These are phyloP conservation scores for Aspergillus fumigatiaffinis DNA, from an alignment of 2,329 filamentous ascomycete genomes.

Conservation along the genomic window DNA sequence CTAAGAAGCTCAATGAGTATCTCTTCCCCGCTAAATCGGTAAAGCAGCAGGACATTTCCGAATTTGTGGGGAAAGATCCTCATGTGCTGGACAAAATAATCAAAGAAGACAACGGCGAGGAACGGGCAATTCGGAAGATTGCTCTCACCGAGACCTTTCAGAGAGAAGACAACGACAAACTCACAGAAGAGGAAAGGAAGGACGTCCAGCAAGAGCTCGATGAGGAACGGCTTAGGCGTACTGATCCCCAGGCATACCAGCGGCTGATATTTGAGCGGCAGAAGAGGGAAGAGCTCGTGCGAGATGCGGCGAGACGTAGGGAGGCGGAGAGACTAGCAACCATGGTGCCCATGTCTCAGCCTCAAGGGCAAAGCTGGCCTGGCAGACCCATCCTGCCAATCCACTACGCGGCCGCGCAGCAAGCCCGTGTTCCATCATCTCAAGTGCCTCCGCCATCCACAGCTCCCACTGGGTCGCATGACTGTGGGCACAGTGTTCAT, in stretches of 20 bases:
- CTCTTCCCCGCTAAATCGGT: constrained; percentile 57
- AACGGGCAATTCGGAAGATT: constrained; percentile 43
- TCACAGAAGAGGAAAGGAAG: constrained; percentile 59
- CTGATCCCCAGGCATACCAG: constrained; percentile 33
- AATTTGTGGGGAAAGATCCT: constrained; percentile 57
- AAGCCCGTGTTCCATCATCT: not conserved
- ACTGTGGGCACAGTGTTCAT: not conserved
- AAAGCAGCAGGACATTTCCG: constrained; percentile 48
- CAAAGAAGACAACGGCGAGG: constrained; percentile 13
- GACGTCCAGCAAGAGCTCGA: constrained; percentile 49
- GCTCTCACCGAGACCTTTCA: constrained; percentile 70
- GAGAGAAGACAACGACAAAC: constrained; percentile 60
- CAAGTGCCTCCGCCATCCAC: not conserved
- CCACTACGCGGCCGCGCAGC: not conserved
- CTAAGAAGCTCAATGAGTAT: constrained; percentile 51
- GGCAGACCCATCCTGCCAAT: not conserved
- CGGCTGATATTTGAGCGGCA: constrained; percentile 19
- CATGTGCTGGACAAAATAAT: constrained; percentile 57
- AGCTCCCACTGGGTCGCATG: not conserved
- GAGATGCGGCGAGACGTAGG: not conserved
- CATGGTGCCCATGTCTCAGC: not conserved
- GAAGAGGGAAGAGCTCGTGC: not conserved
- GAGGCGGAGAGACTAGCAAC: not conserved
- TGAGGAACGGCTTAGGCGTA: constrained; percentile 38
- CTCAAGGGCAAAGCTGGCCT: not conserved